Evolutionary conservation across 257 asterid genomes (phyloP).

Genomic region (Avicennia marina): DNA sequence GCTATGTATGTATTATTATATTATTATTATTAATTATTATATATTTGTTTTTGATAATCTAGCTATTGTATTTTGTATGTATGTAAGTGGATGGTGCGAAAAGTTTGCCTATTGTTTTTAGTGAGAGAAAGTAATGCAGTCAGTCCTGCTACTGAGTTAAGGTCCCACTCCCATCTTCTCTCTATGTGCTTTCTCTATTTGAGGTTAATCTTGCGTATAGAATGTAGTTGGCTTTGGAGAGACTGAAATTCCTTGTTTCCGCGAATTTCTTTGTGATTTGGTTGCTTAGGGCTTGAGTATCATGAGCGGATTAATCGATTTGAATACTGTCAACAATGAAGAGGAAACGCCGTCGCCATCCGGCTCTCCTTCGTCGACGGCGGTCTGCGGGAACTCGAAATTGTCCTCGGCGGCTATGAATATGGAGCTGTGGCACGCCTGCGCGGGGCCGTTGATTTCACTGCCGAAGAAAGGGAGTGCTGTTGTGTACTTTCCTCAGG

Average conservation of each 20-base stretch:
- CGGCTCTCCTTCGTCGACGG: slow-evolving; percentile 16
- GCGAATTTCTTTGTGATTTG: background rate
- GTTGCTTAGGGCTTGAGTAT: slow-evolving; percentile 26
- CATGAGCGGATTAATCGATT: slow-evolving; percentile 41
- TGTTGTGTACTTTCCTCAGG: slow-evolving; percentile 90
- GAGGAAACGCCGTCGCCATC: slow-evolving; percentile 29
- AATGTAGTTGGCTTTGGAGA: background rate
- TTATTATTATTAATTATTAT: too few relatives aligned
- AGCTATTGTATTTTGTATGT: too few relatives aligned
- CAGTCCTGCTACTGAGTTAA: too few relatives aligned
- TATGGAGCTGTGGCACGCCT: slow-evolving; percentile 99
- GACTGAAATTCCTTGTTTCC: background rate
- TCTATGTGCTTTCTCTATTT: background rate
- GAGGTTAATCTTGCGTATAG: background rate
- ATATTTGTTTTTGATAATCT: too few relatives aligned
- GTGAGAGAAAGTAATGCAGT: slow-evolving; percentile 23
- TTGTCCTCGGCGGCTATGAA: slow-evolving; percentile 39
- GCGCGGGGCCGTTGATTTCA: slow-evolving; percentile 95
- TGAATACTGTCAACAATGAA: slow-evolving; percentile 42
- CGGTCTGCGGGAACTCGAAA: slow-evolving; percentile 20
- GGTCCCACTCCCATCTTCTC: too few relatives aligned
- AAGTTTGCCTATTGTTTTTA: background rate
- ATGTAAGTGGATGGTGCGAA: too few relatives aligned
- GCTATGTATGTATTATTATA: slow-evolving; percentile 8
- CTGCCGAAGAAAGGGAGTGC: slow-evolving; percentile 82